These are phyloP conservation scores for Myrmaecium sp. DNA, from an alignment of 2,329 filamentous ascomycete genomes.

Conservation along the genomic window DNA sequence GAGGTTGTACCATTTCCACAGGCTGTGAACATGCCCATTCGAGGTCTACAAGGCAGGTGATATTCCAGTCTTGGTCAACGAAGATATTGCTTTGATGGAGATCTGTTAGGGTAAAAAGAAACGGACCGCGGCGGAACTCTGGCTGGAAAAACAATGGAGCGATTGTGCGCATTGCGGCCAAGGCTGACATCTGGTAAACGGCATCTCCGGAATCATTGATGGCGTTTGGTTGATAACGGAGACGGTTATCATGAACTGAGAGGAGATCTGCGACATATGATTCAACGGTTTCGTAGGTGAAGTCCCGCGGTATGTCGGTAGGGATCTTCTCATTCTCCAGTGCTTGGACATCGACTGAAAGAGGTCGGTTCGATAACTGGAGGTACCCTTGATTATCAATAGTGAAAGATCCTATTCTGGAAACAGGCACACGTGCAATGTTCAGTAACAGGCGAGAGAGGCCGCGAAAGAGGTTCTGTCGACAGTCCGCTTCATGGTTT, in stretches of 20 bases:
- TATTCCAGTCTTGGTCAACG: slow-evolving; percentile 18
- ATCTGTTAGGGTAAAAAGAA: slow-evolving; percentile 25
- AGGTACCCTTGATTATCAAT: slow-evolving; percentile 9
- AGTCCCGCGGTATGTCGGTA: slow-evolving; percentile 14
- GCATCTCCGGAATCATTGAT: no score
- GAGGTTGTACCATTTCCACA: slow-evolving; percentile 12
- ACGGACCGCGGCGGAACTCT: no score
- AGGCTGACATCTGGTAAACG: no score
- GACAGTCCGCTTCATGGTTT: no score
- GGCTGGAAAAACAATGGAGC: no score
- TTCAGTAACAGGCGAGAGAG: no score
- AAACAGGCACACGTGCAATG: slow-evolving; percentile 4
- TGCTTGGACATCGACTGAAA: slow-evolving; percentile 15
- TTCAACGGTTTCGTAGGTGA: slow-evolving; percentile 16
- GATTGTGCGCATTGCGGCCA: no score
- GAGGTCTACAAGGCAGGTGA: slow-evolving; percentile 19
- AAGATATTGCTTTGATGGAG: slow-evolving; percentile 24
- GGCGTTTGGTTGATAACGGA: no score
- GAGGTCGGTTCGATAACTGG: slow-evolving; percentile 19
- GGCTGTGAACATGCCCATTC: slow-evolving; percentile 18
- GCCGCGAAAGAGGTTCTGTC: no score
- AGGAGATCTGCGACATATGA: slow-evolving; percentile 17
- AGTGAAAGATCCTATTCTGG: slow-evolving; percentile 4
- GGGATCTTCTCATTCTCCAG: slow-evolving; percentile 20
- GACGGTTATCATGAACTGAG: no score